Evolutionary conservation across 306 rosid genomes (phyloP).

Genomic region (Elaeagnus macrophylla): DNA sequence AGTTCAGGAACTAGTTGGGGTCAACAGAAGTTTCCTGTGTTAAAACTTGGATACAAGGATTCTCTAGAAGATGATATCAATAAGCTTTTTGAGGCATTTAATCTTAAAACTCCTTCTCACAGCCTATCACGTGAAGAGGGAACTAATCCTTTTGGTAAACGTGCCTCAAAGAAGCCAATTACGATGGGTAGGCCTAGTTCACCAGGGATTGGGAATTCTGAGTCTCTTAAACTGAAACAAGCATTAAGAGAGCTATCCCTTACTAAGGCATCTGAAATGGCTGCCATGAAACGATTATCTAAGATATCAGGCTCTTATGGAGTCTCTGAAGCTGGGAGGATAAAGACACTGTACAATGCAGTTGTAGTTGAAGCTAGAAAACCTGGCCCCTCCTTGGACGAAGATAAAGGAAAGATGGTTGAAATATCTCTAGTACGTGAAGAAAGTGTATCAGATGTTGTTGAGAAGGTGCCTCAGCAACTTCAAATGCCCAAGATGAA

Average conservation of each 20-base stretch:
- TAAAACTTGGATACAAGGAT: conserved; percentile 53
- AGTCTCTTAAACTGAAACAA: conserved; percentile 69
- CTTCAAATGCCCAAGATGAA: conserved; percentile 26
- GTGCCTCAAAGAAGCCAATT: conserved; percentile 66
- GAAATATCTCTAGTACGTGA: conserved; percentile 48
- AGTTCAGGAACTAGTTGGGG: conserved; percentile 31
- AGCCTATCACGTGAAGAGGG: conserved; percentile 37
- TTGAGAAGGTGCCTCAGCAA: conserved; percentile 28
- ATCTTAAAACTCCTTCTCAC: conserved; percentile 50
- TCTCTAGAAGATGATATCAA: conserved; percentile 65
- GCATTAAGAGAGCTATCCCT: conserved; percentile 84
- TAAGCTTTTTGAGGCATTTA: conserved; percentile 59
- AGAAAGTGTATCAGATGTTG: conserved; percentile 36
- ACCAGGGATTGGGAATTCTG: conserved; percentile 57
- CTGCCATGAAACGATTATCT: conserved; percentile 78
- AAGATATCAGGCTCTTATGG: conserved; percentile 63
- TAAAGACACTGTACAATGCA: conserved; percentile 70
- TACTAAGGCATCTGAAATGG: conserved; percentile 98
- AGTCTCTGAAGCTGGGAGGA: conserved; percentile 78
- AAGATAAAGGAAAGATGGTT: conserved; percentile 32
- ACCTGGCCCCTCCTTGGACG: conserved; percentile 30
- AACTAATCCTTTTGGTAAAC: conserved; percentile 47
- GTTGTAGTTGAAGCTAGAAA: conserved; percentile 55
- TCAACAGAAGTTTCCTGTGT: conserved; percentile 38
- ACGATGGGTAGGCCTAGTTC: conserved; percentile 51